Base-by-base conservation (phyloP, 805 yeast species). In the Zygoascus tannicola region DNA sequence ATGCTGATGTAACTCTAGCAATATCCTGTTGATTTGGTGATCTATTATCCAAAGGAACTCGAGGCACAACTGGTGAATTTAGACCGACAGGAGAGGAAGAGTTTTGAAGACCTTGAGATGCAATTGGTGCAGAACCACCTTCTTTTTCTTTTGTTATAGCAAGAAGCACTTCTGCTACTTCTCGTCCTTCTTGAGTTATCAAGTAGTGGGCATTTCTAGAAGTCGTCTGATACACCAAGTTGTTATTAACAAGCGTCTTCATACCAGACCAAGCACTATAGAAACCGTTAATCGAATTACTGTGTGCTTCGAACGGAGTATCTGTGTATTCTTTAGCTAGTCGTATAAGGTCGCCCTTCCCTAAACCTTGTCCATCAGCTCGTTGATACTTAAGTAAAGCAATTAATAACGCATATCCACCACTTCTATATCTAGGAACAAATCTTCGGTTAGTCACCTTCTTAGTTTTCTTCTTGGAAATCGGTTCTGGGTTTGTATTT, bases 321-420 rank as follows among this genome's bases (percentile, higher is more conserved):
- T 58, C 64, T 34, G 60, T 55, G 34, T 43, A 51, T 12, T 44
- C 42, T 0, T 48, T 59, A 0, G 84, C 94, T 15, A 59, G 53
- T 7, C 67, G 55, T 2, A 74, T 65, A 4, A 87, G 71, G 32
- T 76, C 81, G 8, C 74, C 75, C 55, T 76, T 81, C 3, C 79
- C 69, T 53, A 84, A 55, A 0, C 95, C 94, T n/a, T 59, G 55
- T 18, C 69, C 60, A 7, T 40, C 37, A 2, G 35, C 38, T 4
- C 26, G 18, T 33, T 54, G 53, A 23, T 56, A 44, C 37, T 74
- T 67, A 40, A 69, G 63, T 2, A 87, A 62, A 0, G 80, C 79
- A 16, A 85, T 48, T 16, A 87, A 54, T 5, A 87, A 81, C 0
- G 92, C 95, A 64, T 84, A 88, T 0, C 84, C 94, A 1, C 96